phyloP scores from a whole-genome alignment of 1,284 basidiomycete genomes.

The Rugosomyces carneus region DNA sequence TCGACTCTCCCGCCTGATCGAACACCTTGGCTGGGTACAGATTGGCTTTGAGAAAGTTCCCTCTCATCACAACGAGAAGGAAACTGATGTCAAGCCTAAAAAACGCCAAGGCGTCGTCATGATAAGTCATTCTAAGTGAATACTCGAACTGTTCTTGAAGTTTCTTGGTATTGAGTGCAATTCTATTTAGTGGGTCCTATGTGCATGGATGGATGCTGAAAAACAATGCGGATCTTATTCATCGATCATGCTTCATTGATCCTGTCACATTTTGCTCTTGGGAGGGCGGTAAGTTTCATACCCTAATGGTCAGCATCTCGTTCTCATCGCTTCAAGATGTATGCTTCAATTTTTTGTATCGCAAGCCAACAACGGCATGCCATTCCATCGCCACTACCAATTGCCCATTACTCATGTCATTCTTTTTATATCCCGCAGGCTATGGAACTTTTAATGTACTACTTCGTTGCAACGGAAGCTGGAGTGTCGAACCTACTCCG shows the following conservation, averaged over 20 bases:
- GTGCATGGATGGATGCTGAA: conserved; percentile 84
- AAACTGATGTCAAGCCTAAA: conserved; percentile 16
- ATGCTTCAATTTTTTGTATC: conserved; percentile 85
- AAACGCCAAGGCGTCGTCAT: conserved; percentile 57
- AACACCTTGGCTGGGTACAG: conserved; percentile 60
- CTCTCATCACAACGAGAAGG: conserved; percentile 24
- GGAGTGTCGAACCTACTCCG: conserved; percentile 83
- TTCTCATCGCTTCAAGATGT: conserved; percentile 47
- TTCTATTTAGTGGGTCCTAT: conserved; percentile 55
- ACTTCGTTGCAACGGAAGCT: conserved; percentile 81
- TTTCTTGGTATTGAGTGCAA: conserved; percentile 9
- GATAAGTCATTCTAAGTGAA: conserved; percentile 85
- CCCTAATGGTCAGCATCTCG: conserved; percentile 1
- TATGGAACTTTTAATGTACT: conserved; percentile 75
- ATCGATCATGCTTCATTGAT: conserved; percentile 82
- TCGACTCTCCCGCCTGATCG: conserved; percentile 54
- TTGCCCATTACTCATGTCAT: conserved; percentile 5
- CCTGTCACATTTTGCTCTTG: conserved; percentile 86
- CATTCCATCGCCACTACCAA: not conserved
- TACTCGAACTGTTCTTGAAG: conserved; percentile 9
- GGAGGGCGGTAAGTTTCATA: conserved; percentile 64
- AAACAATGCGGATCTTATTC: conserved; percentile 59
- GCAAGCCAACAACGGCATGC: conserved; percentile 52
- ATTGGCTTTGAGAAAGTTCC: conserved; percentile 13
- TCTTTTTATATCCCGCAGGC: conserved; percentile 36